A percentile compares a stretch with the other conserved stretches of the same genome.
These are phyloP conservation scores for Gnomoniopsis smithogilvyi DNA, from an alignment of 2,329 filamentous ascomycete genomes.

Conservation along the genomic window DNA sequence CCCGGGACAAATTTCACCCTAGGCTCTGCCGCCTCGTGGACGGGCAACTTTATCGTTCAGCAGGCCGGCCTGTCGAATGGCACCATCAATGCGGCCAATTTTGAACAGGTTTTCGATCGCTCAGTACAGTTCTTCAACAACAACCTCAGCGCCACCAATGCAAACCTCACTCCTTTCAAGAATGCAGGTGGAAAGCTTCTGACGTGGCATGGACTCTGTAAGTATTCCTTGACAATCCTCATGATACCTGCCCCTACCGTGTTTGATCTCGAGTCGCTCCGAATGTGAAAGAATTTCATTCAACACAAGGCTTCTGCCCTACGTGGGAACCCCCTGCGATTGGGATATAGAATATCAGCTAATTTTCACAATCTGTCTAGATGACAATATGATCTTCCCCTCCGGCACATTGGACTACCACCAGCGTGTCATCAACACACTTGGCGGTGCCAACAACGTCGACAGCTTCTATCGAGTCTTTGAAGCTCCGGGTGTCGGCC, in stretches of 20 bases:
- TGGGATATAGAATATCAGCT: background rate
- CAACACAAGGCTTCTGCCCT: too few species aligned
- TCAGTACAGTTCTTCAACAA: constrained; percentile 9
- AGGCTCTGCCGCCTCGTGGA: constrained; percentile 1
- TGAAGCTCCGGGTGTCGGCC: constrained; percentile 27
- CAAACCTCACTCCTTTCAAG: constrained; percentile 20
- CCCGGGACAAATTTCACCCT: constrained; percentile 12
- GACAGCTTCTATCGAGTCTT: constrained; percentile 30
- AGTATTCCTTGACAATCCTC: background rate
- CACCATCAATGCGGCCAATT: background rate
- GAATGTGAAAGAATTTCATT: too few species aligned
- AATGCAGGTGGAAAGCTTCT: constrained; percentile 21
- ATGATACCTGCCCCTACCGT: background rate
- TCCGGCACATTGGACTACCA: background rate
- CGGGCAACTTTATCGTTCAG: constrained; percentile 8
- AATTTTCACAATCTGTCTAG: background rate
- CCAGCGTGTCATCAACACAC: background rate
- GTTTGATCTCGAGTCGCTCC: too few species aligned
- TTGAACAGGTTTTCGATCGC: background rate
- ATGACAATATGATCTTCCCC: background rate
- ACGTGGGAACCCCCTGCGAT: too few species aligned
- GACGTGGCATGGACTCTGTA: background rate
- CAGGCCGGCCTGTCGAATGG: background rate
- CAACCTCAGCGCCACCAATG: constrained; percentile 16
- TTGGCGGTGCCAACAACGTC: constrained; percentile 9